phyloP scores from a whole-genome alignment of 805 yeast genomes.

The Lipomyces kockii region DNA sequence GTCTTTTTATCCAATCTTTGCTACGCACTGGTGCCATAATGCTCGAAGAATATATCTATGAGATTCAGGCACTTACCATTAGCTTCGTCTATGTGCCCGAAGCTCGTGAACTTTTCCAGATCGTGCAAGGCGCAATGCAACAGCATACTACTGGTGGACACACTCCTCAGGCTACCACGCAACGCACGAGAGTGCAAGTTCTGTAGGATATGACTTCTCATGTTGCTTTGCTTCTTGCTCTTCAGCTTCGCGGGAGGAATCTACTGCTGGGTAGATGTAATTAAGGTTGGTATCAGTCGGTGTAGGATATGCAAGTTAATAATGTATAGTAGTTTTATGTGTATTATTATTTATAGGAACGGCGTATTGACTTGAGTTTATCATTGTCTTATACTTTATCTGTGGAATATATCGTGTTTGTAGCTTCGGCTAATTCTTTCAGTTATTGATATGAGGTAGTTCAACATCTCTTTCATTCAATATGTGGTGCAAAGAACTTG shows the following conservation, averaged over 20 bases:
- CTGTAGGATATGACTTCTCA: background rate
- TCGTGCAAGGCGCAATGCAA: slow-evolving; percentile 19
- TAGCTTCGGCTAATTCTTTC: too few relatives aligned
- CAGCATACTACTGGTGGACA: slow-evolving; percentile 2
- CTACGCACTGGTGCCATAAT: slow-evolving; percentile 25
- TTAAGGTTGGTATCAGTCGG: background rate
- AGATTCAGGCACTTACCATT: slow-evolving; percentile 29
- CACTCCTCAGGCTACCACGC: background rate
- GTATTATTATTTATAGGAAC: background rate
- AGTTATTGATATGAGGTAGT: background rate
- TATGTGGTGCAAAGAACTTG: too few relatives aligned
- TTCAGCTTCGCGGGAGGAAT: background rate
- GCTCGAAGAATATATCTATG: slow-evolving; percentile 30
- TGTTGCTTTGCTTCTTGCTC: background rate
- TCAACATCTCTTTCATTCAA: too few relatives aligned
- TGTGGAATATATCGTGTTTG: background rate
- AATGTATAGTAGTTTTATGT: background rate
- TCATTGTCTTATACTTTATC: background rate
- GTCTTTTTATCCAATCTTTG: slow-evolving; percentile 30
- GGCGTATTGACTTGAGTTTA: background rate
- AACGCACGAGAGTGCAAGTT: background rate
- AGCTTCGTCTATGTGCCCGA: slow-evolving; percentile 31
- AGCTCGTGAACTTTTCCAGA: slow-evolving; percentile 28
- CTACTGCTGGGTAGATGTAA: background rate
- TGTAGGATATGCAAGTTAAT: background rate